Conservation (phyloP, 2,329 filamentous ascomycete genomes). For the Penicillium sp. region DNA sequence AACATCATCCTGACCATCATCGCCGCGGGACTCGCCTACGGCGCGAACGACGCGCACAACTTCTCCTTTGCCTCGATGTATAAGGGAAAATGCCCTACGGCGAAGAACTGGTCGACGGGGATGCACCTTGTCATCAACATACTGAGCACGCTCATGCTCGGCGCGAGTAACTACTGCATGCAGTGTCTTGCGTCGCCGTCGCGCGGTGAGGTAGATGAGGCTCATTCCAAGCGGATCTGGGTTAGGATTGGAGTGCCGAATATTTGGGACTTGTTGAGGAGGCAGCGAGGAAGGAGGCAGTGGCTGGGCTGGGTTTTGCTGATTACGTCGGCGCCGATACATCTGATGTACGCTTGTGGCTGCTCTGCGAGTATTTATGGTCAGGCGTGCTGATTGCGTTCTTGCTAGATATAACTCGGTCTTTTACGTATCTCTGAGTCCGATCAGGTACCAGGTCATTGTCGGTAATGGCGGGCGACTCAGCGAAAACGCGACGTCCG, state of each 20-base stretch:
- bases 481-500: neutral
- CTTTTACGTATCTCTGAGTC: neutral
- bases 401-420: constrained; percentile 16
- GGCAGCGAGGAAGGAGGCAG: neutral
- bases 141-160: constrained; percentile 51
- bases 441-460: neutral
- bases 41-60: neutral
- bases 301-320: constrained; percentile 6
- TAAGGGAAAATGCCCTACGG: constrained; percentile 15
- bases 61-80: constrained; percentile 15
- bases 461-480: neutral
- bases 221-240: constrained; percentile 49
- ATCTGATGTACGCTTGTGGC: constrained; percentile 9
- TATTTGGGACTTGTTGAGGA: neutral
- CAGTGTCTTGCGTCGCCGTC: constrained; percentile 58
- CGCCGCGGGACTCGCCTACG: constrained; percentile 17
- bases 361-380: neutral
- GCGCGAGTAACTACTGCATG: constrained; percentile 58
- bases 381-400: neutral
- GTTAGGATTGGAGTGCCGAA: constrained; percentile 48
- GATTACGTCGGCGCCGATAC: constrained; percentile 7
- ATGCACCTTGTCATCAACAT: constrained; percentile 56
- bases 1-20: constrained; percentile 20
- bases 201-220: constrained; percentile 53
- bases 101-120: constrained; percentile 21